A percentile compares a stretch with the other conserved stretches of the same genome.
Evolutionary conservation across 306 rosid genomes (phyloP).

Genomic region (Prunus davidiana): DNA sequence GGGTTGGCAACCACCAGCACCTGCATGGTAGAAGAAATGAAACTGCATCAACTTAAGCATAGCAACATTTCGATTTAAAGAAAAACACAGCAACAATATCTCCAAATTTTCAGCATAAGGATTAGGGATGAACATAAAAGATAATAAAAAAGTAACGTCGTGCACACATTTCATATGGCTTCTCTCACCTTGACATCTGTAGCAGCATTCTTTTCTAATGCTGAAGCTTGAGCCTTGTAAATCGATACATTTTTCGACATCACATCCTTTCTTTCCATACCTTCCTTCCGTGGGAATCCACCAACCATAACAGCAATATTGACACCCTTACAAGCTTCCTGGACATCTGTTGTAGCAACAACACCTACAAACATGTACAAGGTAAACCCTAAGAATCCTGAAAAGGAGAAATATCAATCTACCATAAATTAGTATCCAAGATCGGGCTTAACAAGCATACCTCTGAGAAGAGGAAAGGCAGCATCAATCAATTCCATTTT

Average conservation of each 20-base stretch:
- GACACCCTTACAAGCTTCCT: conserved; percentile 64
- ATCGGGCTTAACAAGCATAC: not conserved
- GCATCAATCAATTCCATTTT: conserved; percentile 71
- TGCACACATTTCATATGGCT: not conserved
- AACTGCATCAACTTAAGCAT: conserved; percentile 9
- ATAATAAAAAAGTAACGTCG: not conserved
- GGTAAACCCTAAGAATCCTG: not conserved
- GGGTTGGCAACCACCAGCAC: conserved; percentile 96
- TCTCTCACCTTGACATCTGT: conserved; percentile 54
- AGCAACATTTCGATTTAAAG: not conserved
- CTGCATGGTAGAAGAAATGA: conserved; percentile 29
- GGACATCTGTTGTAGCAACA: conserved; percentile 66
- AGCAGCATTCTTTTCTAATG: conserved; percentile 71
- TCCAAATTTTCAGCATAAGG: not conserved
- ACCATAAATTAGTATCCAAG: not conserved
- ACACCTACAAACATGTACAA: conserved; percentile 35
- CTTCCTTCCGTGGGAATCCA: conserved; percentile 73
- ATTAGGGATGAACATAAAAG: not conserved
- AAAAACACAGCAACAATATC: too few relatives aligned
- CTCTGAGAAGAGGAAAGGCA: conserved; percentile 64
- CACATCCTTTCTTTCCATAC: conserved; percentile 80
- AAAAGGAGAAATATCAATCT: not conserved
- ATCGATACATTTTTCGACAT: conserved; percentile 70
- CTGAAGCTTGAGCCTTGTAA: conserved; percentile 76
- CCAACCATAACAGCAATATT: conserved; percentile 74